Evolutionary conservation across 129 eudicot genomes (phyloP).

Genomic region (Flaveria linearis): DNA sequence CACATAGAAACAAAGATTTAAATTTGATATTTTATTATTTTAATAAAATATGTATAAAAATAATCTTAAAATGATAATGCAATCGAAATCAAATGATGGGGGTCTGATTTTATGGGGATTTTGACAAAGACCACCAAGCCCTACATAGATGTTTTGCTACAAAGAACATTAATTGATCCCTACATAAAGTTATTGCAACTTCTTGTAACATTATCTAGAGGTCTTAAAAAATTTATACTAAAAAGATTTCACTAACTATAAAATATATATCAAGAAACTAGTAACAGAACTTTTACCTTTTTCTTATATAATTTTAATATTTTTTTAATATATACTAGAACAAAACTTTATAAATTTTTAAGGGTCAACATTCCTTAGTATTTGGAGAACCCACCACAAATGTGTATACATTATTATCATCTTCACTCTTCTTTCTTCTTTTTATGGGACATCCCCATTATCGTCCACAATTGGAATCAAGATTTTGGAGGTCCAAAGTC

Average conservation of each 20-base stretch:
- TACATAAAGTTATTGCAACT: not conserved
- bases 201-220: not conserved
- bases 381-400: constrained; percentile 51
- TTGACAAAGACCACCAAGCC: constrained; percentile 33
- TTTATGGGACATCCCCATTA: constrained; percentile 44
- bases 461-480: constrained; percentile 44
- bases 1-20: not conserved
- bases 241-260: not conserved
- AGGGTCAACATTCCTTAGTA: constrained; percentile 38
- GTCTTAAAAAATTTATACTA: not conserved
- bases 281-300: not conserved
- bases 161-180: constrained; percentile 14
- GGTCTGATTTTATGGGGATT: constrained; percentile 31
- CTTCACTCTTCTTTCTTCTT: constrained; percentile 34
- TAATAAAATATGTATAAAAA: not conserved
- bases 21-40: not conserved
- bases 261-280: not conserved
- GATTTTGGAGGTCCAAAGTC: constrained; percentile 33
- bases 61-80: constrained; percentile 22
- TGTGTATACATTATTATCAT: constrained; percentile 37
- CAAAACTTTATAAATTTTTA: not conserved
- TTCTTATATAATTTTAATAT: not conserved
- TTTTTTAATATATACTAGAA: not conserved
- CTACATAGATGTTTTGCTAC: constrained; percentile 30
- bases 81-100: constrained; percentile 43